phyloP scores from a whole-genome alignment of 2,329 filamentous ascomycete genomes.

The Pseudogymnoascus destructans region DNA sequence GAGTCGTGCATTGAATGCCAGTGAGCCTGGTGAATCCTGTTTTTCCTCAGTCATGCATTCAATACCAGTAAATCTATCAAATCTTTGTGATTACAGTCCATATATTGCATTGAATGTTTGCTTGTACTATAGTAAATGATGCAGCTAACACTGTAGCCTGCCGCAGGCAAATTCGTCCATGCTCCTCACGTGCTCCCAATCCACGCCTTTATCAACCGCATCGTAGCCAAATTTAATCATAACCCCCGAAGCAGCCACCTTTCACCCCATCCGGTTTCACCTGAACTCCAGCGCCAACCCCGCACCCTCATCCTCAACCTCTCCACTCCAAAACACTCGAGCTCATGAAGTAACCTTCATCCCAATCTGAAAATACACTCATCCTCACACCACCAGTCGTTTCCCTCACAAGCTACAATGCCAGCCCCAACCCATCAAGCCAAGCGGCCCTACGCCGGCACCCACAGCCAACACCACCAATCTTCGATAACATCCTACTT shows the following conservation, averaged over 20 bases:
- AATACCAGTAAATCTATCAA: background rate
- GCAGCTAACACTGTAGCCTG: background rate
- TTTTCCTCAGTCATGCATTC: background rate
- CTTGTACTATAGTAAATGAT: background rate
- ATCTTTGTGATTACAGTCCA: background rate
- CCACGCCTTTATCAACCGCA: background rate
- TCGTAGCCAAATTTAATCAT: constrained; percentile 1
- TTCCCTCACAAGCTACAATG: constrained; percentile 14
- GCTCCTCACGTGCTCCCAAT: constrained; percentile 2
- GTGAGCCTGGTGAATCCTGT: background rate
- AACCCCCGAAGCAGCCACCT: background rate
- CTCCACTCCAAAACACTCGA: background rate
- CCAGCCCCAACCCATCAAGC: constrained; percentile 20
- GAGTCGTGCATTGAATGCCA: background rate
- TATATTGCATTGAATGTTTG: background rate
- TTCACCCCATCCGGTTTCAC: constrained; percentile 1
- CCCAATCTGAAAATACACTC: background rate
- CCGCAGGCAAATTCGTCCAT: background rate
- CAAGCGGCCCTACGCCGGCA: constrained; percentile 50
- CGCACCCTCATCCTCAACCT: constrained; percentile 4
- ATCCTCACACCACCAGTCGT: background rate
- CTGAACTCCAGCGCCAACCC: constrained; percentile 3
- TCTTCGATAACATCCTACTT: constrained; percentile 49
- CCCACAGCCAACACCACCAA: constrained; percentile 41
- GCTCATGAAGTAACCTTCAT: background rate